Evolutionary conservation across 179 eudicot genomes (phyloP).

Genomic region (Spergularia azorica): DNA sequence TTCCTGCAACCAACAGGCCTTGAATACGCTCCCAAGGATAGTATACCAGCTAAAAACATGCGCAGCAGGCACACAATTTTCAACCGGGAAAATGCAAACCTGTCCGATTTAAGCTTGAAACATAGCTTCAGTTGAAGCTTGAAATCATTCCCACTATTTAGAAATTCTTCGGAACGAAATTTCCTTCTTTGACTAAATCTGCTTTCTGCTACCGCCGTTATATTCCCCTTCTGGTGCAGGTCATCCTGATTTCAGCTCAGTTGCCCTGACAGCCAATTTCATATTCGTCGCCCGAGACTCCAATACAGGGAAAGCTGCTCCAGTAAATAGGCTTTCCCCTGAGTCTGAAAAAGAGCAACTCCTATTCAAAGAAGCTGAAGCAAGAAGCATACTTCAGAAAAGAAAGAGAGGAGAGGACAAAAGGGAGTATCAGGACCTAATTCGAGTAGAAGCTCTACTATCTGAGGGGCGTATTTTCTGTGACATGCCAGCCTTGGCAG

Average conservation of each 20-base stretch:
- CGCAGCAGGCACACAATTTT: no score
- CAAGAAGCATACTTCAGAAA: conserved; percentile 64
- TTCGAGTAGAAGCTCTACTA: conserved; percentile 53
- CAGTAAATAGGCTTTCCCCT: conserved; percentile 74
- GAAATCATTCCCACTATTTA: neutral
- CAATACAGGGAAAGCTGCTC: conserved; percentile 81
- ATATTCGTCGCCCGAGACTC: conserved; percentile 97
- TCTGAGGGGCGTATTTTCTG: conserved; percentile 90
- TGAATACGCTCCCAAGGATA: no score
- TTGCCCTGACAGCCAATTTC: conserved; percentile 89
- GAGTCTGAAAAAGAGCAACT: conserved; percentile 76
- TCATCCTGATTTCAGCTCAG: conserved; percentile 43
- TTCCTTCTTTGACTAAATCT: neutral
- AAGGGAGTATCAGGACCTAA: conserved; percentile 46
- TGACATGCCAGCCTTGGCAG: conserved; percentile 99
- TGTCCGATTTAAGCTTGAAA: neutral
- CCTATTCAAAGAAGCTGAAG: conserved; percentile 82
- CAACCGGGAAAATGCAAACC: no score
- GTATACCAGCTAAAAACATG: no score
- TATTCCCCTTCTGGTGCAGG: conserved; percentile 36
- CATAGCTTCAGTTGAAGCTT: neutral
- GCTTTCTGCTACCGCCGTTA: neutral
- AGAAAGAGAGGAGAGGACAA: conserved; percentile 46
- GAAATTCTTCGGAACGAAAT: neutral
- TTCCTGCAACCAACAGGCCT: no score